phyloP scores from a whole-genome alignment of 2,329 filamentous ascomycete genomes.

The Camptophora hylomeconis region DNA sequence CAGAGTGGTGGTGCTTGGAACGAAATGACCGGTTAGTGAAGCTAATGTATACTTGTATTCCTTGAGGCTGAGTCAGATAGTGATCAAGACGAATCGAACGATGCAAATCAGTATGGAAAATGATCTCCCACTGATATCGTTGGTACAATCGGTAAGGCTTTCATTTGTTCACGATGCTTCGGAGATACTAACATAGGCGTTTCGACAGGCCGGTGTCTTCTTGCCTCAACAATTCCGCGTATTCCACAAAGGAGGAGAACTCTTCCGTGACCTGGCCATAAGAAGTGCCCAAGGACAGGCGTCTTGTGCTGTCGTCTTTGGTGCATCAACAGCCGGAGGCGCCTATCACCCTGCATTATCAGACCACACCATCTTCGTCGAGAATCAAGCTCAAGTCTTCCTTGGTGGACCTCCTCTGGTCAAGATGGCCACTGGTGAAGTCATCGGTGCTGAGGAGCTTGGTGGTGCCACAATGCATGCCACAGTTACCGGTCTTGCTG shows the following conservation, averaged over 20 bases:
- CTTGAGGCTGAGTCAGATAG: too few species aligned
- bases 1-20: constrained; percentile 33
- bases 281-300: constrained; percentile 26
- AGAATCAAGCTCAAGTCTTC: constrained; percentile 32
- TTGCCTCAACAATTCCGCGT: constrained; percentile 33
- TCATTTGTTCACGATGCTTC: too few species aligned
- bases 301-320: constrained; percentile 33
- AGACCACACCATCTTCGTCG: constrained; percentile 31
- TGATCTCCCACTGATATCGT: constrained; percentile 26
- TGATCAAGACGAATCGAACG: constrained; percentile 26
- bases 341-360: constrained; percentile 30
- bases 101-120: constrained; percentile 28
- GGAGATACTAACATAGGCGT: not conserved
- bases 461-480: constrained; percentile 31
- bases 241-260: constrained; percentile 31
- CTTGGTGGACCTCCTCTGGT: constrained; percentile 33
- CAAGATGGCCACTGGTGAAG: constrained; percentile 35
- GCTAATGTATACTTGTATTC: too few species aligned
- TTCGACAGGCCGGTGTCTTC: constrained; percentile 25
- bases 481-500: constrained; percentile 29
- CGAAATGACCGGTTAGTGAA: constrained; percentile 25
- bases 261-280: constrained; percentile 29
- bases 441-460: constrained; percentile 28
- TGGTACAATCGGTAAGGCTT: constrained; percentile 25
- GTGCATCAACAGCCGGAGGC: constrained; percentile 31